Evolutionary conservation across 2,329 filamentous ascomycete species (phyloP).

Genomic region (Cercospora sp.): DNA sequence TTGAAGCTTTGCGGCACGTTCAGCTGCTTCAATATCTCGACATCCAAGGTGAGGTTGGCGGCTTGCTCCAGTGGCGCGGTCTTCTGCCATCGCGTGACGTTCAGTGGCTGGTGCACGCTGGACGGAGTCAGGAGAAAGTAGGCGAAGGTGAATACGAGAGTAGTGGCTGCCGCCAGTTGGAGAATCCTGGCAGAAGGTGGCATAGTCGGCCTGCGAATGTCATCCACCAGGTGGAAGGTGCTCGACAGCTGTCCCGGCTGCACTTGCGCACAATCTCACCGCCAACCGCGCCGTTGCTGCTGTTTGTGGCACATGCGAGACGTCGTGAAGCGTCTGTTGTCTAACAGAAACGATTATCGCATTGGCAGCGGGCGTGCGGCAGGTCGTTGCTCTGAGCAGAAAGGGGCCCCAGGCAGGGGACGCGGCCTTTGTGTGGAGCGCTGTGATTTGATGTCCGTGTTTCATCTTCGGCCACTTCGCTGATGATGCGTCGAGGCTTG

Average conservation of each 20-base stretch:
- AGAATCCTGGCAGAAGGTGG: constrained; percentile 10
- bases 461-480: background rate
- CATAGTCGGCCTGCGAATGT: background rate
- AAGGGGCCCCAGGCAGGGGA: constrained; percentile 1
- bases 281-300: background rate
- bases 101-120: constrained; percentile 1
- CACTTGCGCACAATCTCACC: constrained; percentile 1
- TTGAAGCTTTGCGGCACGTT: constrained; percentile 21
- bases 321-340: background rate
- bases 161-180: constrained; percentile 18
- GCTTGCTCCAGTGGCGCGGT: constrained; percentile 10
- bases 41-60: constrained; percentile 24
- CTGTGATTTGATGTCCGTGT: background rate
- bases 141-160: constrained; percentile 22
- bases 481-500: background rate
- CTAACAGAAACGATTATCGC: background rate
- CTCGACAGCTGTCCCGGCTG: background rate
- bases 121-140: constrained; percentile 22
- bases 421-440: background rate
- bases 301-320: background rate
- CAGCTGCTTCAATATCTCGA: constrained; percentile 26
- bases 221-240: constrained; percentile 1
- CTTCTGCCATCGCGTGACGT: constrained; percentile 18
- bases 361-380: background rate
- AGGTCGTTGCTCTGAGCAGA: background rate